Conservation (phyloP, 148 eudicot genomes). For the Camellia japonica region DNA sequence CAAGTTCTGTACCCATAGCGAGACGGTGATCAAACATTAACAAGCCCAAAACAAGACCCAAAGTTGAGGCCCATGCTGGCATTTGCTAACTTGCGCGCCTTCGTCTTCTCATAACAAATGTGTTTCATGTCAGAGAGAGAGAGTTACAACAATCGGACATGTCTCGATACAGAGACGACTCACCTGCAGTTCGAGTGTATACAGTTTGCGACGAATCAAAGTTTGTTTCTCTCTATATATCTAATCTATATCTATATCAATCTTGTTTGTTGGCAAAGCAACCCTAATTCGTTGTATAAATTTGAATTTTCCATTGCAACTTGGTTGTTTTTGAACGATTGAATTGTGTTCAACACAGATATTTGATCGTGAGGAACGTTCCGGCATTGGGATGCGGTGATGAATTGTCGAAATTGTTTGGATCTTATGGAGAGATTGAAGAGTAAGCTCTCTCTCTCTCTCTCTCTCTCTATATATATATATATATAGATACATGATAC, state of each 20-base stretch:
- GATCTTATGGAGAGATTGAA: slow-evolving; percentile 74
- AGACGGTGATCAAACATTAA: no score
- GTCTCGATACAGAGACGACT: slow-evolving; percentile 42
- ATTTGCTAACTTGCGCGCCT: no score
- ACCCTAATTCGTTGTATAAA: neutral
- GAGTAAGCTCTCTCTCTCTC: slow-evolving; percentile 44
- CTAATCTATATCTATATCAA: neutral
- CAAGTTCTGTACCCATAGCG: no score
- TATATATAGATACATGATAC: no score
- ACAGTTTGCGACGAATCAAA: slow-evolving; percentile 96
- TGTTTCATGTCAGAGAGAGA: no score
- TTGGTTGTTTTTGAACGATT: neutral
- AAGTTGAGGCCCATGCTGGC: no score
- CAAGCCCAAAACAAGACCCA: no score
- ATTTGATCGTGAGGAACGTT: slow-evolving; percentile 86
- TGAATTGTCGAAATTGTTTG: slow-evolving; percentile 64
- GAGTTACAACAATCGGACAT: no score
- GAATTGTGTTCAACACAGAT: slow-evolving; percentile 31
- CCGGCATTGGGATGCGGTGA: slow-evolving; percentile 90
- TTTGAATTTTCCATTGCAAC: neutral
- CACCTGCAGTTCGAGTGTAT: slow-evolving; percentile 76
- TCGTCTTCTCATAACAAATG: no score
- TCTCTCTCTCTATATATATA: neutral
- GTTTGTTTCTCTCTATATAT: slow-evolving; percentile 31
- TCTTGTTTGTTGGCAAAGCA: neutral